These are phyloP conservation scores for Pestalotiopsis sp. DNA, from an alignment of 2,329 filamentous ascomycete species.

Conservation along the genomic window DNA sequence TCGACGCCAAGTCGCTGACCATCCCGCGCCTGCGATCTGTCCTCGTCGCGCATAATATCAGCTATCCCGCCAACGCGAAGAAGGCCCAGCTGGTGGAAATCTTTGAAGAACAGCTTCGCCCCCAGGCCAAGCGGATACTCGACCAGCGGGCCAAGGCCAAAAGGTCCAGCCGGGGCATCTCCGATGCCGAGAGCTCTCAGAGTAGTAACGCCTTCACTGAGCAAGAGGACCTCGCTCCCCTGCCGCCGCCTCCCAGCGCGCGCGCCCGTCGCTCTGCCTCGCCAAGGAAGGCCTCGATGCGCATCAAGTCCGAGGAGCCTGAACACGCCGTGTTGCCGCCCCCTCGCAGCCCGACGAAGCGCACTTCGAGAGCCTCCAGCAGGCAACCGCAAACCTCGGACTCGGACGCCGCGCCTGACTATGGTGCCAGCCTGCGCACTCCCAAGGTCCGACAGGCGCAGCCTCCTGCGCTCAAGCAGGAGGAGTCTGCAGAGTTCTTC, in stretches of 20 bases:
- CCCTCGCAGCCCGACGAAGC: conserved; percentile 53
- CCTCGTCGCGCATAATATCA: conserved; percentile 83
- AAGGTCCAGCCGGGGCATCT: conserved; percentile 85
- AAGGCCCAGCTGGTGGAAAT: conserved; percentile 86
- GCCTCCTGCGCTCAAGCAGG: conserved; percentile 54
- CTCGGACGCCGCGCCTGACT: conserved; percentile 48
- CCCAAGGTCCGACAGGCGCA: conserved; percentile 54
- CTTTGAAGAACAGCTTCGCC: conserved; percentile 77
- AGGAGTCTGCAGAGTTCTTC: conserved; percentile 53
- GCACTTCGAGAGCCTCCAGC: conserved; percentile 56
- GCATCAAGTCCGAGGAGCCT: conserved; percentile 55
- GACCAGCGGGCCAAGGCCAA: conserved; percentile 76
- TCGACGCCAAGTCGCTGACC: conserved; percentile 82
- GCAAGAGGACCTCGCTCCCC: conserved; percentile 55
- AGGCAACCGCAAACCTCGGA: conserved; percentile 57
- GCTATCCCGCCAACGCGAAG: conserved; percentile 87
- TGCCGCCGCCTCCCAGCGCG: conserved; percentile 40
- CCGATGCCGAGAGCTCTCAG: conserved; percentile 67
- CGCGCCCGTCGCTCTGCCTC: conserved; percentile 56
- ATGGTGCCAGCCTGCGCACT: conserved; percentile 40
- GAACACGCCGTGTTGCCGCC: conserved; percentile 37
- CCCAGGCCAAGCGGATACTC: conserved; percentile 77
- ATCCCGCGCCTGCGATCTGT: conserved; percentile 89
- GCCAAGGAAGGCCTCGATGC: conserved; percentile 55
- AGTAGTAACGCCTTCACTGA: conserved; percentile 65